Percentiles rank a stretch among this genome's conserved stretches.
Conservation (phyloP, 2,329 filamentous ascomycete species). For the Calonectria pseudoreteaudii region DNA sequence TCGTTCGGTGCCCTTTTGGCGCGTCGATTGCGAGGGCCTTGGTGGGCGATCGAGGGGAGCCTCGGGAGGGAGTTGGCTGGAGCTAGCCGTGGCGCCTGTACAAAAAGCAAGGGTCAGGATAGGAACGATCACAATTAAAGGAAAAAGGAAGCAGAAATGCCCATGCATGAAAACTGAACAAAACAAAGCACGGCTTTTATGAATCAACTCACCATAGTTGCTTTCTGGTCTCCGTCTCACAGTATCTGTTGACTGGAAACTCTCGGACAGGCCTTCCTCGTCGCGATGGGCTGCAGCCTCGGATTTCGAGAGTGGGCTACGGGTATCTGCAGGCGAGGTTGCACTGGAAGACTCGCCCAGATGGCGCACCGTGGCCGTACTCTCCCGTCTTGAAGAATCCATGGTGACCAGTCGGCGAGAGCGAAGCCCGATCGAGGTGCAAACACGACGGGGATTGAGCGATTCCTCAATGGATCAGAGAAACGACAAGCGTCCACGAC, state of each 20-base stretch:
- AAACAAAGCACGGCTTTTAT: not conserved
- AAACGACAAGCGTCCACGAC: not conserved
- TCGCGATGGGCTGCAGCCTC: conserved; percentile 49
- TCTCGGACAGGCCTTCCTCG: conserved; percentile 63
- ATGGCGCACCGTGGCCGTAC: conserved; percentile 51
- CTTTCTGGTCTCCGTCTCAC: conserved; percentile 68
- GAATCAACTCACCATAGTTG: conserved; percentile 62
- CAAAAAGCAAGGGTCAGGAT: conserved; percentile 29
- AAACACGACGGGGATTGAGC: conserved; percentile 17
- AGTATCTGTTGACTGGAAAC: conserved; percentile 70
- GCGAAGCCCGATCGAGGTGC: conserved; percentile 13
- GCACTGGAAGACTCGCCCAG: conserved; percentile 51
- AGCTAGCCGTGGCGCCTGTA: conserved; percentile 42
- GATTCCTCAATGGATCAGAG: conserved; percentile 18
- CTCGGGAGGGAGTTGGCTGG: conserved; percentile 50
- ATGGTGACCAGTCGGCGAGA: conserved; percentile 47
- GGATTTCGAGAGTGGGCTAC: conserved; percentile 52
- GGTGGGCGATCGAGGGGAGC: conserved; percentile 54
- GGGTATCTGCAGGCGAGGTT: conserved; percentile 64
- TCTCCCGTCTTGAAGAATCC: conserved; percentile 55
- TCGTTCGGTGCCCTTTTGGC: conserved; percentile 59
- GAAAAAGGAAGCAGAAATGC: not conserved
- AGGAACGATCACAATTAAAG: conserved; percentile 4
- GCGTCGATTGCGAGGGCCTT: conserved; percentile 49
- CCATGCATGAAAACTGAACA: not conserved